Conservation (phyloP, 345 rosid genomes). For the Erodium maritimum region DNA sequence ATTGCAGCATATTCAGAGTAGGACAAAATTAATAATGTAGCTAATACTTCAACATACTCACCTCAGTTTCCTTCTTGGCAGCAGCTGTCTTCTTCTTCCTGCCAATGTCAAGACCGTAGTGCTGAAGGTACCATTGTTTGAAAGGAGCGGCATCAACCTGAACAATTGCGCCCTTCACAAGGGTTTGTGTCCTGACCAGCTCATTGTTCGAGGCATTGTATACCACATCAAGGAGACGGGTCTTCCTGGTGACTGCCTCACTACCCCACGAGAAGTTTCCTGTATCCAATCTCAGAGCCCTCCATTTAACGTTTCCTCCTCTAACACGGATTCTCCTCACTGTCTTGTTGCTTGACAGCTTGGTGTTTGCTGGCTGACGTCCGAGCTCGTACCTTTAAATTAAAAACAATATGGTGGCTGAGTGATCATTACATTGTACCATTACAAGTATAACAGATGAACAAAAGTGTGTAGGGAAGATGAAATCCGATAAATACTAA, state of each 20-base stretch:
- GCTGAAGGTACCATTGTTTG: slow-evolving; percentile 47
- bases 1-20: not conserved
- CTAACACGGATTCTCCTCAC: slow-evolving; percentile 40
- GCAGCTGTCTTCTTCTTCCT: slow-evolving; percentile 39
- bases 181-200: slow-evolving; percentile 46
- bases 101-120: slow-evolving; percentile 38
- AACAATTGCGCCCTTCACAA: slow-evolving; percentile 46
- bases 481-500: too few relatives aligned
- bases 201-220: slow-evolving; percentile 53
- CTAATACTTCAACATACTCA: not conserved
- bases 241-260: slow-evolving; percentile 42
- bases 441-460: too few relatives aligned
- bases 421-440: not conserved
- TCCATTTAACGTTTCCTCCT: slow-evolving; percentile 55
- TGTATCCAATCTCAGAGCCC: slow-evolving; percentile 43
- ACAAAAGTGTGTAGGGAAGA: too few relatives aligned
- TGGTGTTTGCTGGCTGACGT: slow-evolving; percentile 39
- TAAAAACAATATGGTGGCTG: not conserved
- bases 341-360: slow-evolving; percentile 45
- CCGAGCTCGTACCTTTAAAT: slow-evolving; percentile 33
- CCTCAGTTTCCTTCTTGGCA: slow-evolving; percentile 38
- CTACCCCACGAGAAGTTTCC: slow-evolving; percentile 57
- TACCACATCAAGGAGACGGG: slow-evolving; percentile 45
- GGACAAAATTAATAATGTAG: not conserved
- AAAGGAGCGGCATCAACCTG: slow-evolving; percentile 48